These are phyloP conservation scores for Arachis hypogaea DNA, from an alignment of 306 rosid species.

Conservation along the genomic window DNA sequence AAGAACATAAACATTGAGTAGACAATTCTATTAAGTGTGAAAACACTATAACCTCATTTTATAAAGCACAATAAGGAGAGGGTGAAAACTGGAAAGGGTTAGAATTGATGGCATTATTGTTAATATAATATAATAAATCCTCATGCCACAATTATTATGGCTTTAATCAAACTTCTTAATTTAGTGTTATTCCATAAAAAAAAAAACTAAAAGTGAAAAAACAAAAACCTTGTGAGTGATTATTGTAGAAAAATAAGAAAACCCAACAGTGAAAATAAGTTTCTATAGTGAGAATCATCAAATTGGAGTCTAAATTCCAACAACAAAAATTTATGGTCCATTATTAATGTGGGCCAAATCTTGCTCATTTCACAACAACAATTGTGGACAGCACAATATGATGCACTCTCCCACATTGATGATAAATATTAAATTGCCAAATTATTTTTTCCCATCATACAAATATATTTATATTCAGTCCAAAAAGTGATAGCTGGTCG, in stretches of 20 bases:
- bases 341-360: conserved; percentile 56
- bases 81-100: background rate
- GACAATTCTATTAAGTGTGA: conserved; percentile 37
- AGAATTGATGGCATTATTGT: conserved; percentile 28
- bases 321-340: conserved; percentile 45
- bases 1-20: conserved; percentile 32
- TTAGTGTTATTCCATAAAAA: too few relatives aligned
- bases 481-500: conserved; percentile 56
- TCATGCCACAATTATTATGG: too few relatives aligned
- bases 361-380: conserved; percentile 47
- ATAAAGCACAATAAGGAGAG: conserved; percentile 7
- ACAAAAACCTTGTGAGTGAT: too few relatives aligned
- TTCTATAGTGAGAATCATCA: conserved; percentile 36
- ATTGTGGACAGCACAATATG: conserved; percentile 57
- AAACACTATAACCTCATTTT: conserved; percentile 31
- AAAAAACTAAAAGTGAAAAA: too few relatives aligned
- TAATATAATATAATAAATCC: background rate
- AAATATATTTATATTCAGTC: conserved; percentile 32
- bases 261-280: conserved; percentile 6
- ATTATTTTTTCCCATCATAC: conserved; percentile 34
- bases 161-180: too few relatives aligned
- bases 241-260: too few relatives aligned
- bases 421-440: conserved; percentile 47
- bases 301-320: conserved; percentile 41
- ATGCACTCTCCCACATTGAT: conserved; percentile 56